phyloP scores from a whole-genome alignment of 176 grass and related monocot species.

The Eleusine indica region DNA sequence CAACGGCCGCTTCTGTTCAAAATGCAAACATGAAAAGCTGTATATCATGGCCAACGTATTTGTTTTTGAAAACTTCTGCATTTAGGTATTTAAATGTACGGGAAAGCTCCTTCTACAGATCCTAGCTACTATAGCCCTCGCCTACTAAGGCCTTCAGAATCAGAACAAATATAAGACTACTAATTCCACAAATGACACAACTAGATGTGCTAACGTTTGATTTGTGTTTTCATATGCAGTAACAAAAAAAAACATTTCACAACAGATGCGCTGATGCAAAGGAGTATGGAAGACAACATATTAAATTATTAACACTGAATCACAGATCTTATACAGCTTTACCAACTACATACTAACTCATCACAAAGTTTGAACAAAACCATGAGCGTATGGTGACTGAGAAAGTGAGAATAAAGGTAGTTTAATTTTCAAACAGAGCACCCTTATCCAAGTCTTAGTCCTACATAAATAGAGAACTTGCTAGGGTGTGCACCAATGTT shows the following conservation, averaged over 20 bases:
- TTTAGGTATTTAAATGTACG: background rate
- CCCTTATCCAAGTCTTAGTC: too few relatives aligned
- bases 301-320: background rate
- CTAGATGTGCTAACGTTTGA: background rate
- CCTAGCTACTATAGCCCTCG: background rate
- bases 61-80: background rate
- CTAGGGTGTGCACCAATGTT: too few relatives aligned
- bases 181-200: background rate
- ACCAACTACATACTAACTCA: background rate
- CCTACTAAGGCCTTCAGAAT: background rate
- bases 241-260: background rate
- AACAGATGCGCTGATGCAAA: background rate
- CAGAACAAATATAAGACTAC: background rate
- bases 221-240: background rate
- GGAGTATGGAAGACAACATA: background rate
- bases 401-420: background rate
- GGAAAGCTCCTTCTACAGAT: background rate
- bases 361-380: conserved; percentile 17
- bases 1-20: conserved; percentile 32
- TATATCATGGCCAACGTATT: background rate
- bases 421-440: too few relatives aligned
- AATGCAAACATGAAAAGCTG: conserved; percentile 15
- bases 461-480: too few relatives aligned
- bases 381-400: background rate
- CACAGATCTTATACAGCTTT: background rate